Evolutionary conservation across 2,329 filamentous ascomycete species (phyloP).

Genomic region (Microsporum audouinii): DNA sequence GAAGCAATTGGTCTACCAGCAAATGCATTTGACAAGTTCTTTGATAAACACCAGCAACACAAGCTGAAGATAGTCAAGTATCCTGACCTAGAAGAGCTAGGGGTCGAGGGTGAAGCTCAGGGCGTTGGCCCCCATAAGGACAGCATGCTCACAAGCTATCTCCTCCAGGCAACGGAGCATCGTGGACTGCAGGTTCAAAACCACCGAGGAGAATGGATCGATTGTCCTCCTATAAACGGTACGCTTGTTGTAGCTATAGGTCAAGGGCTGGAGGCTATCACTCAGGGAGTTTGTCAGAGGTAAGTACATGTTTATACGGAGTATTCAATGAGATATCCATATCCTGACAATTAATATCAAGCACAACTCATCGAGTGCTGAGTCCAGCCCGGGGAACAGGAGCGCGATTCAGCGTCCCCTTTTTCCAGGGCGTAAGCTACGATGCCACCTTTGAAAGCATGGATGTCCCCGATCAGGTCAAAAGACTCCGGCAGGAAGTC

Average conservation of each 20-base stretch:
- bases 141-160: conserved; percentile 69
- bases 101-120: conserved; percentile 38
- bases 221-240: conserved; percentile 61
- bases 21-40: conserved; percentile 65
- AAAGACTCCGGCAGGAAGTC: conserved; percentile 49
- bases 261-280: conserved; percentile 75
- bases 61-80: conserved; percentile 87
- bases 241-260: conserved; percentile 82
- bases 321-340: not conserved
- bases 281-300: conserved; percentile 64
- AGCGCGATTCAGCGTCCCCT: conserved; percentile 67
- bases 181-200: conserved; percentile 75
- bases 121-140: conserved; percentile 72
- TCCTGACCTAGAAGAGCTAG: conserved; percentile 56
- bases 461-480: conserved; percentile 53
- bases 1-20: conserved; percentile 65
- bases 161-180: conserved; percentile 69
- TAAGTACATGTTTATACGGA: conserved; percentile 5
- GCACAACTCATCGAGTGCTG: conserved; percentile 75
- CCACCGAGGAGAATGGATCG: conserved; percentile 64
- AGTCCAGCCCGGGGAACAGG: conserved; percentile 58
- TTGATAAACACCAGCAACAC: conserved; percentile 61
- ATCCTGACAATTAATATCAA: conserved; percentile 12
- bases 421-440: conserved; percentile 76
- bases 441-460: conserved; percentile 71